Percentiles rank a stretch among this genome's conserved stretches.
Evolutionary conservation across 768 basidiomycete genomes (phyloP).

Genomic region (Russula virescens): DNA sequence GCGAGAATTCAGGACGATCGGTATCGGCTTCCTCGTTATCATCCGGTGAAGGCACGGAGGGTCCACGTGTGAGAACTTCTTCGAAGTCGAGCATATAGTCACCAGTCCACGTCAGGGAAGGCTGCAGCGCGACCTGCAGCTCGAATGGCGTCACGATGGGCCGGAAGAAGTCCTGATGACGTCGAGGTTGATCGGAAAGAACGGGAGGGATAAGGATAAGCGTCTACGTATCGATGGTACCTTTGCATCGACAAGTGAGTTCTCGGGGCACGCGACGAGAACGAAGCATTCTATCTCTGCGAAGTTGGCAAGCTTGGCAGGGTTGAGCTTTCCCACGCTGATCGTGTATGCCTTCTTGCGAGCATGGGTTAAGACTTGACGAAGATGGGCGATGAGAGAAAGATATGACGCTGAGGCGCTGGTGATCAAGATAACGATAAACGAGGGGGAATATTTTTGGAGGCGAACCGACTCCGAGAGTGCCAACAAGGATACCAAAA

Average conservation of each 20-base stretch:
- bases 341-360: slow-evolving; percentile 93
- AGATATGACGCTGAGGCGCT: slow-evolving; percentile 67
- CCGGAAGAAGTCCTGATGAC: slow-evolving; percentile 69
- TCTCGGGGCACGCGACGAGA: slow-evolving; percentile 91
- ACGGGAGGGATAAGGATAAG: neutral
- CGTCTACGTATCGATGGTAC: slow-evolving; percentile 30
- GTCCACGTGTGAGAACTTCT: slow-evolving; percentile 41
- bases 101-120: slow-evolving; percentile 66
- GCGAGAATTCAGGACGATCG: slow-evolving; percentile 78
- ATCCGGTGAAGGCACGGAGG: slow-evolving; percentile 24
- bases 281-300: slow-evolving; percentile 95
- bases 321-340: slow-evolving; percentile 91
- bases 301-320: slow-evolving; percentile 93
- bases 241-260: slow-evolving; percentile 73
- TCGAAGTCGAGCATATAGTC: slow-evolving; percentile 77
- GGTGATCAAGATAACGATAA: slow-evolving; percentile 1
- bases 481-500: slow-evolving; percentile 92
- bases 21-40: slow-evolving; percentile 44
- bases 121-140: slow-evolving; percentile 70
- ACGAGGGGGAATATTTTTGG: neutral
- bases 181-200: neutral
- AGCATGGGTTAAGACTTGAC: slow-evolving; percentile 54
- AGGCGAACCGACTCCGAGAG: slow-evolving; percentile 75
- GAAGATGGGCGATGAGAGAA: slow-evolving; percentile 78
- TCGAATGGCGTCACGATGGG: slow-evolving; percentile 96